Evolutionary conservation across 2,329 filamentous ascomycete genomes (phyloP).

Genomic region (Sporothrix schenckii): DNA sequence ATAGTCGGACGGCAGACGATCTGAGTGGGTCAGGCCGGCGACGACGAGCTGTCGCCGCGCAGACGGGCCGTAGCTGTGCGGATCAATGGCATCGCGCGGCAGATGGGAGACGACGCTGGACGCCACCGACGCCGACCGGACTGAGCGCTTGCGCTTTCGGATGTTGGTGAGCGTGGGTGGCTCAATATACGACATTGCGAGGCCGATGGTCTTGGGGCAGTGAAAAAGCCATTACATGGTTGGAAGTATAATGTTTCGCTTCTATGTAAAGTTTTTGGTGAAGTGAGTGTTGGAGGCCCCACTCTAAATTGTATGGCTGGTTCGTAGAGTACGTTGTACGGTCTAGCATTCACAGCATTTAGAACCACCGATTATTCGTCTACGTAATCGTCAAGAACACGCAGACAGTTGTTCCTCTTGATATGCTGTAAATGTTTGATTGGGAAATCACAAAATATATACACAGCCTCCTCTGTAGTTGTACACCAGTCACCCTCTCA

Average conservation of each 20-base stretch:
- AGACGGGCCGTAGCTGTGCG: conserved; percentile 57
- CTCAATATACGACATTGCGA: conserved; percentile 34
- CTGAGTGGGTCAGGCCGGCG: conserved; percentile 56
- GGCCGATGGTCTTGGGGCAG: not conserved
- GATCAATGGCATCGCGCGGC: conserved; percentile 52
- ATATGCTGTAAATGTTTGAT: not conserved
- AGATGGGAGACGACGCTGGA: conserved; percentile 37
- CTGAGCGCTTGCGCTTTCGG: conserved; percentile 45
- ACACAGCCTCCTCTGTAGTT: conserved; percentile 34
- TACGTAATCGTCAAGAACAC: not conserved
- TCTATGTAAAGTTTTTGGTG: not conserved
- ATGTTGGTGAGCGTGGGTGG: conserved; percentile 35
- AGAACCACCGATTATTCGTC: not conserved
- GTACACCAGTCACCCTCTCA: conserved; percentile 26
- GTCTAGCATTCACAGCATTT: not conserved
- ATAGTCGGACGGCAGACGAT: conserved; percentile 47
- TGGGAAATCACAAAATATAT: conserved; percentile 27
- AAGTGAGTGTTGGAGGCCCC: conserved; percentile 13
- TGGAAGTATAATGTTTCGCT: not conserved
- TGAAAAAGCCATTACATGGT: not conserved
- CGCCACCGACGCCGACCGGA: conserved; percentile 24
- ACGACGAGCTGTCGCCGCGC: conserved; percentile 57
- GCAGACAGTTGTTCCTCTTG: no score
- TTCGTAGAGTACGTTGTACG: not conserved
- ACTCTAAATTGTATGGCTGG: conserved; percentile 1